These are phyloP conservation scores for Trichophyton schoenleinii DNA, from an alignment of 2,329 filamentous ascomycete species.

Conservation along the genomic window DNA sequence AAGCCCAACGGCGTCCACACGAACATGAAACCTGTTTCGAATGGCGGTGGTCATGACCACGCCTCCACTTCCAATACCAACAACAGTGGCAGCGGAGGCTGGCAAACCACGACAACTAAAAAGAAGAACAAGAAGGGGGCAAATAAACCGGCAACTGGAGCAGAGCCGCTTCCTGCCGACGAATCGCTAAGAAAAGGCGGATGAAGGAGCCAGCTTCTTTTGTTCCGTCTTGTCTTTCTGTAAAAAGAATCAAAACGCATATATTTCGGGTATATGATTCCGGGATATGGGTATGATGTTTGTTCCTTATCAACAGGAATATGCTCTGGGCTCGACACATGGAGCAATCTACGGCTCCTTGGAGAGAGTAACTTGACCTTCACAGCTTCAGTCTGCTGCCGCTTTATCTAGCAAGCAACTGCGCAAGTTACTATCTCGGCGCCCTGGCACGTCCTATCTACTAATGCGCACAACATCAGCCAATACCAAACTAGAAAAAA, in stretches of 20 bases:
- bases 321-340: no score
- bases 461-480: not conserved
- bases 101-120: slow-evolving; percentile 32
- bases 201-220: slow-evolving; percentile 16
- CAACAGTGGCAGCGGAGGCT: slow-evolving; percentile 21
- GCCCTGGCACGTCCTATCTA: no score
- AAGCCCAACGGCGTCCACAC: slow-evolving; percentile 23
- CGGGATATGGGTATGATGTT: not conserved
- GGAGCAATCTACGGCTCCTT: no score
- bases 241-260: not conserved
- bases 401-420: no score
- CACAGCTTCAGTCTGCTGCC: no score
- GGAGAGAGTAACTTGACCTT: no score
- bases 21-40: slow-evolving; percentile 9
- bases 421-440: no score
- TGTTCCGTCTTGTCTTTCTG: not conserved
- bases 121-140: slow-evolving; percentile 30
- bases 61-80: slow-evolving; percentile 2
- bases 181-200: slow-evolving; percentile 36
- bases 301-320: not conserved
- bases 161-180: slow-evolving; percentile 32
- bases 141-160: slow-evolving; percentile 18
- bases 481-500: not conserved
- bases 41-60: slow-evolving; percentile 15
- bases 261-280: slow-evolving; percentile 3